These are phyloP conservation scores for Pseudocercospora cruenta DNA, from an alignment of 2,329 filamentous ascomycete genomes.

Conservation along the genomic window DNA sequence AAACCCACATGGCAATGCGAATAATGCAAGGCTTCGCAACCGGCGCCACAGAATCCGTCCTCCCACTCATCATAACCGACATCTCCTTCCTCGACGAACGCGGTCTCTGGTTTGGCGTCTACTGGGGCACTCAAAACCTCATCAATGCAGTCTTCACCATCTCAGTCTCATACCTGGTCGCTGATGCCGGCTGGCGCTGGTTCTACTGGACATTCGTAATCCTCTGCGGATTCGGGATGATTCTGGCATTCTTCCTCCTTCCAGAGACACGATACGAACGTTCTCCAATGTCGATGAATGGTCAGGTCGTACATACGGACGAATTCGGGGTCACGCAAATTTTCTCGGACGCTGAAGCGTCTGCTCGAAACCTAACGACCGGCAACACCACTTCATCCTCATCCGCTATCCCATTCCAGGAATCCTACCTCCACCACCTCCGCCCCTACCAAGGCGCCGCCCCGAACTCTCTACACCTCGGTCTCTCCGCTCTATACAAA, in stretches of 20 bases:
- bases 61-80: slow-evolving; percentile 46
- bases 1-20: slow-evolving; percentile 44
- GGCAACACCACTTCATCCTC: not conserved
- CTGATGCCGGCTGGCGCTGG: slow-evolving; percentile 46
- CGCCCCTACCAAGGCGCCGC: not conserved
- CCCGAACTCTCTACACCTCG: not conserved
- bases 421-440: slow-evolving; percentile 3
- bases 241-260: slow-evolving; percentile 45
- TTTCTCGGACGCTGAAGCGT: slow-evolving; percentile 38
- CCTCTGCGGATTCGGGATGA: slow-evolving; percentile 40
- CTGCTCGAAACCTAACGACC: not conserved
- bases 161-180: slow-evolving; percentile 42
- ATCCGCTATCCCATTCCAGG: not conserved
- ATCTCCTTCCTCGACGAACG: slow-evolving; percentile 48
- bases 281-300: slow-evolving; percentile 40
- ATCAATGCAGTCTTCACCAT: slow-evolving; percentile 42
- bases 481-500: slow-evolving; percentile 30
- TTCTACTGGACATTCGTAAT: slow-evolving; percentile 49
- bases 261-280: slow-evolving; percentile 49
- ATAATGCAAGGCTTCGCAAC: slow-evolving; percentile 43
- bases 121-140: slow-evolving; percentile 46
- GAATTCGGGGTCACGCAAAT: slow-evolving; percentile 45
- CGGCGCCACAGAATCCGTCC: slow-evolving; percentile 46
- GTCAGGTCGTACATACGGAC: slow-evolving; percentile 44
- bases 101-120: slow-evolving; percentile 42